Percentiles rank a stretch among this genome's conserved stretches.
Evolutionary conservation across 2,329 filamentous ascomycete species (phyloP).

Genomic region (Dryadomyces quercus-mongolicae): DNA sequence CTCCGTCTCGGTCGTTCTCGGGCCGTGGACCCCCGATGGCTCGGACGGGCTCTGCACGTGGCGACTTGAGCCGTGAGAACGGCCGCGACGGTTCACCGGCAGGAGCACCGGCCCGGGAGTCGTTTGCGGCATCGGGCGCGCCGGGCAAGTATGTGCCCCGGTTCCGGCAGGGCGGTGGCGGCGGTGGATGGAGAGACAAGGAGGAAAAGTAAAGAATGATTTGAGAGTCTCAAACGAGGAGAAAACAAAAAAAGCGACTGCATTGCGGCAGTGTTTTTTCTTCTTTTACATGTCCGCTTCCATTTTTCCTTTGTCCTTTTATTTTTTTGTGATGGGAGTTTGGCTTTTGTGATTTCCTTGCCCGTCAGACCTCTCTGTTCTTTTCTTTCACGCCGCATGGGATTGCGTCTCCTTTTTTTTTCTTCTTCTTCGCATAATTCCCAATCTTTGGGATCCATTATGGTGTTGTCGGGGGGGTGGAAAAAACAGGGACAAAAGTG

Average conservation of each 20-base stretch:
- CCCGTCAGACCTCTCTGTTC: background rate
- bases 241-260: background rate
- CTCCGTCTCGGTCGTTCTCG: slow-evolving; percentile 20
- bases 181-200: slow-evolving; percentile 3
- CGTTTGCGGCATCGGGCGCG: slow-evolving; percentile 38
- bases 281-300: background rate
- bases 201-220: background rate
- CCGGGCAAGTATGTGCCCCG: slow-evolving; percentile 49
- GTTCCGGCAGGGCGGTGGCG: slow-evolving; percentile 16
- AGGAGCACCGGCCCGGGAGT: slow-evolving; percentile 28
- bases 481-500: background rate
- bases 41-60: slow-evolving; percentile 26
- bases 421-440: background rate
- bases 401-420: background rate
- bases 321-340: background rate
- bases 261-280: background rate
- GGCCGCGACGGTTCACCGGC: slow-evolving; percentile 26
- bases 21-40: slow-evolving; percentile 29
- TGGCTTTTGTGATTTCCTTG: background rate
- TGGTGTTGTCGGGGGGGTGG: background rate
- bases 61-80: slow-evolving; percentile 22
- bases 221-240: background rate
- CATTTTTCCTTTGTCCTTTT: background rate
- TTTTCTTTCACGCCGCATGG: background rate
- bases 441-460: background rate